Evolutionary conservation across 306 rosid genomes (phyloP).

Genomic region (Corylus americana): DNA sequence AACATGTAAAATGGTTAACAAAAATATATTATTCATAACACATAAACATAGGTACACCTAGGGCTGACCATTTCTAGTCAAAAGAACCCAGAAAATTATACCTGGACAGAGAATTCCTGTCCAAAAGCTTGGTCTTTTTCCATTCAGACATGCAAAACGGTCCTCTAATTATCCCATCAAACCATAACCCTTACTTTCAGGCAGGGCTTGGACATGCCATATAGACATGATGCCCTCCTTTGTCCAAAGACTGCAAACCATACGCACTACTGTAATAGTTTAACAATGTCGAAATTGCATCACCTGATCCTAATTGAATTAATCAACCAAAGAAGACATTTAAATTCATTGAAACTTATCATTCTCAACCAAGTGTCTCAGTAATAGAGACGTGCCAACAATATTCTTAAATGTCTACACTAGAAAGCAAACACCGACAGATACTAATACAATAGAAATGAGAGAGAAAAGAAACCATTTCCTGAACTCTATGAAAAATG

Average conservation of each 20-base stretch:
- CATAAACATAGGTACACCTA: not conserved
- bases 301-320: not conserved
- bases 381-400: not conserved
- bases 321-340: not conserved
- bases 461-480: not conserved
- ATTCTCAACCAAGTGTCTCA: not conserved
- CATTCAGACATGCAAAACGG: not conserved
- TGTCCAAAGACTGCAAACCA: not conserved
- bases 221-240: not conserved
- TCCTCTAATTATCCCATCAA: no score
- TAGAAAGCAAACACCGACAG: not conserved
- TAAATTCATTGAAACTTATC: conserved; percentile 9
- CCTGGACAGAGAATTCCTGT: not conserved
- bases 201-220: not conserved
- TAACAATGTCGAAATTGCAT: not conserved
- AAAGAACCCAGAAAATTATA: not conserved
- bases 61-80: not conserved
- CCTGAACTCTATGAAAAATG: not conserved
- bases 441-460: not conserved
- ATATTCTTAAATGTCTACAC: not conserved
- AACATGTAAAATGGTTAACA: not conserved
- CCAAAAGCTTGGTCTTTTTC: not conserved
- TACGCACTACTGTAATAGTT: no score
- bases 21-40: no score
- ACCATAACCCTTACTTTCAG: not conserved